Evolutionary conservation across 179 eudicot species (phyloP), one percentile per base, ranked within the genome.

Genomic region (Drosera spatulata): DNA sequence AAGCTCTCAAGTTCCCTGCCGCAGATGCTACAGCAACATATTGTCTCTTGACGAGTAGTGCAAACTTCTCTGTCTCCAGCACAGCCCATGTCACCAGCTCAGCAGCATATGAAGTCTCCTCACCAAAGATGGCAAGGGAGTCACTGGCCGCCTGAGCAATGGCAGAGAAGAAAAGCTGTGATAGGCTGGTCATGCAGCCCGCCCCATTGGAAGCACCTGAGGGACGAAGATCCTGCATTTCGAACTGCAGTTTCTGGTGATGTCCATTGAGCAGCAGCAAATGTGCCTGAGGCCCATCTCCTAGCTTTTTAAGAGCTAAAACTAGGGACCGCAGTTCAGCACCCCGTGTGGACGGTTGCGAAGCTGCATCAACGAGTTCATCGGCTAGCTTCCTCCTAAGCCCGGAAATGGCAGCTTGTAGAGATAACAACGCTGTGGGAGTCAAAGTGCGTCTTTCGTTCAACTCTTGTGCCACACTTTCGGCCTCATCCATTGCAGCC

Each of bases 11-110:
- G 54, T 94, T 94, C 59, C 99, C 99, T 58, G 96, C 99, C 74
- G 96, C 99, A 62, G 99, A 93, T 60, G 96, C 93, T 74, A 93
- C 73, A 54, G 96, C 99, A 51, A 22, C 33, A 22, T 22, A 22
- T 22, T 89, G 95, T 66, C 99, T 79, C 80, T 89, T 86, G 40
- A 93, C 99, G 47, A 93, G 86, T 44, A 81, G 78, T 10, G 95
- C 90, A 79, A 82, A 89, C 47, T 83, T 78, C 80, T 93, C 94
- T 22, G 86, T 83, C 73, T 85, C 97, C 69, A 90, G 80, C 10
- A 88, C 79, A 67, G 99, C 95, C 97, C 97, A 90, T 77, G 84
- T 85, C 50, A 94, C 99, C 65, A 94, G 81, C 77, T 94, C 99
- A 65, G 99, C 86, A 58, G 84, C 73, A 74, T 90, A 94, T 41